Percentiles rank a stretch among this genome's conserved stretches.
These are phyloP conservation scores for Daldinia loculata DNA, from an alignment of 495 filamentous ascomycete species.

Conservation along the genomic window DNA sequence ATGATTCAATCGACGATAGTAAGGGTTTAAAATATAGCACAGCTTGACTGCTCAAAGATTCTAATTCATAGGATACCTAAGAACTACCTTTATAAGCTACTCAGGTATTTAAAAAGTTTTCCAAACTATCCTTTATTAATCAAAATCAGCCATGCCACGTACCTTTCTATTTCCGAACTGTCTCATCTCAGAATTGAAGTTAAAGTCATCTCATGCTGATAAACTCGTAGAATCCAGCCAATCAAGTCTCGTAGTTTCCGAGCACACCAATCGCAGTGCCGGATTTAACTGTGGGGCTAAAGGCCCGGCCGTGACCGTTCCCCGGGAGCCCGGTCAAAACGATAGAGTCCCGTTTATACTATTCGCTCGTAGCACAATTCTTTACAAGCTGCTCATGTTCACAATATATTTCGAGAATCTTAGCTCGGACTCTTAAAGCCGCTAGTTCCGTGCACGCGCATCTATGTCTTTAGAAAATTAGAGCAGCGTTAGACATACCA, in stretches of 20 bases:
- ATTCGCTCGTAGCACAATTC: not conserved
- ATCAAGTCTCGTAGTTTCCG: conserved; percentile 22
- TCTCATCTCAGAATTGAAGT: not conserved
- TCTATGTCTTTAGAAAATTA: not conserved
- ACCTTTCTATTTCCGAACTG: not conserved
- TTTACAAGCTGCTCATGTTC: not conserved
- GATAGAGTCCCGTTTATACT: not conserved
- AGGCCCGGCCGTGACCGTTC: not conserved
- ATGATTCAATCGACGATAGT: not conserved
- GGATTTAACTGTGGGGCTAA: not conserved
- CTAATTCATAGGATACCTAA: not conserved
- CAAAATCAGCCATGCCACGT: not conserved
- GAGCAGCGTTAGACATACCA: not conserved
- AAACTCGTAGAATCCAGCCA: not conserved
- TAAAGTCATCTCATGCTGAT: not conserved
- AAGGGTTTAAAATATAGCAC: not conserved
- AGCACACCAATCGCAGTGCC: conserved; percentile 16
- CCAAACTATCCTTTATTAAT: not conserved
- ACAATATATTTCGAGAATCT: not conserved
- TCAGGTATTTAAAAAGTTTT: not conserved
- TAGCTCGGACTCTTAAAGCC: not conserved
- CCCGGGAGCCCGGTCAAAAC: not conserved
- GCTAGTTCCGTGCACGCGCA: not conserved
- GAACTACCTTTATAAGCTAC: not conserved
- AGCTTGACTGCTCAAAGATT: not conserved